Conservation (phyloP, 192 early-diverging fungal genomes). For the Entomortierella lignicola region DNA sequence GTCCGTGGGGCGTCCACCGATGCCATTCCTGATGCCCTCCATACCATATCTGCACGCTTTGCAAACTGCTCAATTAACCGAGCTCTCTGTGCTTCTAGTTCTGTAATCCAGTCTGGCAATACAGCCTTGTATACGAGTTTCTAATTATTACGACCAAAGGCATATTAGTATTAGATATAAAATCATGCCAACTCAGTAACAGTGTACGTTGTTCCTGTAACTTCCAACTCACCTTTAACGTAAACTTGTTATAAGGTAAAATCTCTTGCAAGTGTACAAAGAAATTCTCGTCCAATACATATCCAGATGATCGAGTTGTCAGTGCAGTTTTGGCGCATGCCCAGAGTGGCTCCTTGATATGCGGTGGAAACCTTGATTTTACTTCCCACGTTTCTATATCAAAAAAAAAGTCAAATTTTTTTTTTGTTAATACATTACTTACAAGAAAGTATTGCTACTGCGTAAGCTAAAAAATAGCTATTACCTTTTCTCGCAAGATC, state of each 20-base stretch:
- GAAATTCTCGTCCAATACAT: conserved; percentile 59
- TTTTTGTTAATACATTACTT: no score
- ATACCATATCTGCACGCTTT: conserved; percentile 15
- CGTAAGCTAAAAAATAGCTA: neutral
- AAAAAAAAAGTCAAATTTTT: neutral
- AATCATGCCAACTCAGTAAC: neutral
- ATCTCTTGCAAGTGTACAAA: conserved; percentile 56
- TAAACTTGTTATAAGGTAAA: conserved; percentile 67
- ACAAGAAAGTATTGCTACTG: no score
- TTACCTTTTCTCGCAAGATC: conserved; percentile 49
- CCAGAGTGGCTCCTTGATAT: conserved; percentile 53
- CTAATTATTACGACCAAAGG: no score
- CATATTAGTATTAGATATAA: neutral
- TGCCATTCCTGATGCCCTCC: conserved; percentile 12
- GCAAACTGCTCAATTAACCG: conserved; percentile 12
- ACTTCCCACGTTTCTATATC: conserved; percentile 60
- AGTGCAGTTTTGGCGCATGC: conserved; percentile 34
- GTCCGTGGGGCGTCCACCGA: neutral
- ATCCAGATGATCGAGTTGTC: conserved; percentile 33
- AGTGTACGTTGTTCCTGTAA: no score
- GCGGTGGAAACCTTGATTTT: conserved; percentile 61
- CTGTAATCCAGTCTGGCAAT: conserved; percentile 34
- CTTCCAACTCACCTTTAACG: conserved; percentile 48
- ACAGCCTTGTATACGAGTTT: conserved; percentile 44
- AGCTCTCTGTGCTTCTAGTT: conserved; percentile 19